Base-by-base conservation (phyloP, 805 yeast species). In the Saccharomycopsis amapae region DNA sequence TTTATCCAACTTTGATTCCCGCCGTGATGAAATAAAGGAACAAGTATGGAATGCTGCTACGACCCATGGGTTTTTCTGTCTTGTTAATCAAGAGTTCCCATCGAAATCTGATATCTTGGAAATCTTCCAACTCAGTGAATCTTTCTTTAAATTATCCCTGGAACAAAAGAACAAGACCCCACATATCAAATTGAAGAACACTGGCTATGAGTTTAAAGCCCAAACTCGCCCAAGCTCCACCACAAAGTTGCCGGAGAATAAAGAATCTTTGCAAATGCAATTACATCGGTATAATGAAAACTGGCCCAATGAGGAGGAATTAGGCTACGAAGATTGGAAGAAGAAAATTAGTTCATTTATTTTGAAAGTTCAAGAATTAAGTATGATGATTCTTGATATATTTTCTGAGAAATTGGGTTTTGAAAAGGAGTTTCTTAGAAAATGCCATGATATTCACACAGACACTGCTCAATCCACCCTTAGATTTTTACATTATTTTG, bases 381-480 rank as follows among this genome's bases (percentile, higher is more conserved):
- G 65, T 44, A 42, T 52, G 46, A 48, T 51, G n/a, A 46, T 62
- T 5, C 44, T 63, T 55, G 54, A 55, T 25, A 46, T 60, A 10
- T 60, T 63, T 40, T 62, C 65, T 3, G 65, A 62, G 48, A 48
- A 54, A n/a, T 50, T 64, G 22, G 62, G 62, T 3, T 60, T 53
- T 41, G 60, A 57, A 15, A 17, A 28, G 3, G 61, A 59, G 26
- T 61, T 57, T 40, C 62, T 63, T 31, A 36, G 56, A 23, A 50
- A 53, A 26, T 58, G 61, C 17, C 68, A 63, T 51, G 44, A 55
- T 35, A 62, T 62, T 22, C 41, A 39, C 4, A 23, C 12, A 24
- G 51, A 51, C 1, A 56, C 62, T 19, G 67, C 67, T 13, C 68
- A 63, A 46, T 55, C 65, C 1, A 63, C 68, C 18, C 53, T 63